Evolutionary conservation across 75 land plant genomes (phyloP), one percentile per base, ranked within the genome.

Genomic region (Chamaecyparis obtusa): DNA sequence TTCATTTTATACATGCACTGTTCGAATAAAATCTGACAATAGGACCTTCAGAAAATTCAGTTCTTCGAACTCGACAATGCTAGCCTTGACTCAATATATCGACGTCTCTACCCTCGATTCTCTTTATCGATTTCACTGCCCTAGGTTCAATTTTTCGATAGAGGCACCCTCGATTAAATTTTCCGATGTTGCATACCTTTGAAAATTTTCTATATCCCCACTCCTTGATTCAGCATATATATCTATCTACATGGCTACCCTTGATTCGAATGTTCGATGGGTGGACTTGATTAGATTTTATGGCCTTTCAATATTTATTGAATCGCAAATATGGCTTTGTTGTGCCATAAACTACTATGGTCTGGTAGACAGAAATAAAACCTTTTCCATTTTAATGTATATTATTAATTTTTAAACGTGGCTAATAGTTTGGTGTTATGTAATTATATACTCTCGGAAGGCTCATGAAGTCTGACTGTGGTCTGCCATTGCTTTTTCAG

Each of bases 401-500:
- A 8, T 8, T 9, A 36, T 86, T n/a, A 43, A 19, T 3, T 3
- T 39, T 57, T 67, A 36, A 60, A 33, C 19, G 9, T n/a, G 0
- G 15, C 33, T 13, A 83, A 41, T 0, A 46, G 46, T 11, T 72
- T 48, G 24, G 9, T 39, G 13, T 41, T 30, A 0, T 71, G 14
- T 77, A 72, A 46, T 71, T 79, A 76, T 19, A 57, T 57, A 4
- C 41, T 15, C 35, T 76, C 24, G 36, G 9, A 17, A 37, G 21
- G 9, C 6, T 35, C 5, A 8, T 16, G 2, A 44, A 17, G 46
- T 78, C 46, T 43, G 3, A 27, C 41, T 88, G 54, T 79, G 79
- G n/a, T 16, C 1, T 81, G 10, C 35, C n/a, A 19, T 72, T 30
- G 76, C 3, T 10, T 81, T 81, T 69, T 48, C 85, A 96, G 98